phyloP scores from a whole-genome alignment of 164 flowering plant species.

The Nymphaea thermarum region DNA sequence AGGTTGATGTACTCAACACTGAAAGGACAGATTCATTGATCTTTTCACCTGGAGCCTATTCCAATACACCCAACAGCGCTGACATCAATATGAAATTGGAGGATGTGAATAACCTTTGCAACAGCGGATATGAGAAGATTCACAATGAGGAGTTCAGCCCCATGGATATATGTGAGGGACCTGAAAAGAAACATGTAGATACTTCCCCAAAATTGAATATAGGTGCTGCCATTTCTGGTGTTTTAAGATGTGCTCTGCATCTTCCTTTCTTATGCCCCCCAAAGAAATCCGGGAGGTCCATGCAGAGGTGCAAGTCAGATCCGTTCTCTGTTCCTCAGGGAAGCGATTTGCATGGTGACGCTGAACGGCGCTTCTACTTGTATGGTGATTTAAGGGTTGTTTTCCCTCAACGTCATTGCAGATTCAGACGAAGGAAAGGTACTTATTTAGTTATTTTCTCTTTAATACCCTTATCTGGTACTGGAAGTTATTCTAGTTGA shows the following conservation, averaged over 20 bases:
- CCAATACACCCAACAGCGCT: slow-evolving; percentile 3
- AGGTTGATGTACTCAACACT: slow-evolving; percentile 5
- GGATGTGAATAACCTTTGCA: slow-evolving; percentile 1
- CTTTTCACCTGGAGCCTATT: slow-evolving; percentile 7
- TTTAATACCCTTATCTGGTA: background rate
- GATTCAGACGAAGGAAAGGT: slow-evolving; percentile 98
- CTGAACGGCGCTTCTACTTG: slow-evolving; percentile 74
- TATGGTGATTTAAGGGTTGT: slow-evolving; percentile 81
- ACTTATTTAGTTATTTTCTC: slow-evolving; percentile 12
- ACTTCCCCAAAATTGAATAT: slow-evolving; percentile 39
- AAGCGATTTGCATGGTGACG: slow-evolving; percentile 19
- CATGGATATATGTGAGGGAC: slow-evolving; percentile 15
- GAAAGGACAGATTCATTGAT: slow-evolving; percentile 4
- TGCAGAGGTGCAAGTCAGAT: slow-evolving; percentile 58
- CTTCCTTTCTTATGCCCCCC: slow-evolving; percentile 70
- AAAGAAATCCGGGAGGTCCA: slow-evolving; percentile 39
- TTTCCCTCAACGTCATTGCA: slow-evolving; percentile 90
- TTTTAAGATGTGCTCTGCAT: slow-evolving; percentile 88
- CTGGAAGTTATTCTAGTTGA: no score
- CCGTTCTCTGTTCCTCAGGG: slow-evolving; percentile 31
- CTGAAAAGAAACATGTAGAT: slow-evolving; percentile 25
- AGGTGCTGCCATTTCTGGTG: slow-evolving; percentile 39
- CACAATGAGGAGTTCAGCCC: slow-evolving; percentile 11
- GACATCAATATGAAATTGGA: slow-evolving; percentile 1
- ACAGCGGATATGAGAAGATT: slow-evolving; percentile 8